Base-by-base conservation (phyloP, 306 rosid genomes). In the Glycyrrhiza uralensis region DNA sequence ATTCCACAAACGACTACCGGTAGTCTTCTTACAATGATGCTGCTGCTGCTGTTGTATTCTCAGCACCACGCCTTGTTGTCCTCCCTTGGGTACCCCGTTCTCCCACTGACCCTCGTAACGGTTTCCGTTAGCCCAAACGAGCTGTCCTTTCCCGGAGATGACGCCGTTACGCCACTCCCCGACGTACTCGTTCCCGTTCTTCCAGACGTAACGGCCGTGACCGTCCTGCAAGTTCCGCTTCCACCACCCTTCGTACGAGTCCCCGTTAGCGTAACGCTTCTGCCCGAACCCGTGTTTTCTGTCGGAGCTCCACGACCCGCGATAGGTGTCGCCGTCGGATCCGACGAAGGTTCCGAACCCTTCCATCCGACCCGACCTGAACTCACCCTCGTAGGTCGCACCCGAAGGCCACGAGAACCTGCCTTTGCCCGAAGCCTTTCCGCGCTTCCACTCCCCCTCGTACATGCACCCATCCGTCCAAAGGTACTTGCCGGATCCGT, bases 391-490 rank as follows among this genome's bases (percentile, higher is more conserved):
- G 52, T 90, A 93, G 0, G 96, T 87, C 0, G 98, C 97, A 1
- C 98, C 98, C 0, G 98, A 90, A 0, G 97, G 98, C 98, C 98
- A 93, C 4, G 88, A 90, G 74, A 93, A 93, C 39, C 81, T n/a
- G 39, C 98, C 42, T 76, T 87, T 55, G 57, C 98, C 97, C 13
- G 93, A 90, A 1, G 92, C 91, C 41, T 89, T 93, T 0, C 98
- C 98, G 58, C 79, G 82, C 26, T 70, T 79, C 98, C 98, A 93
- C 46, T 89, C 93, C 1, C 97, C 98, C 15, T 87, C 89, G 20
- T 87, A 90, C 92, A 87, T 86, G 74, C 98, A 93, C 12, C 98
- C 98, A 5, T 93, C 97, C 0, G 93, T 87, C 98, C 98, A 93
- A 2, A 93, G 30, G 63, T 93, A 93, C 24, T 91, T 90, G 4